Evolutionary conservation across 108 stramenopile genomes (phyloP), one percentile per base, ranked within the genome.

Genomic region (Fistulifera pelliculosa): DNA sequence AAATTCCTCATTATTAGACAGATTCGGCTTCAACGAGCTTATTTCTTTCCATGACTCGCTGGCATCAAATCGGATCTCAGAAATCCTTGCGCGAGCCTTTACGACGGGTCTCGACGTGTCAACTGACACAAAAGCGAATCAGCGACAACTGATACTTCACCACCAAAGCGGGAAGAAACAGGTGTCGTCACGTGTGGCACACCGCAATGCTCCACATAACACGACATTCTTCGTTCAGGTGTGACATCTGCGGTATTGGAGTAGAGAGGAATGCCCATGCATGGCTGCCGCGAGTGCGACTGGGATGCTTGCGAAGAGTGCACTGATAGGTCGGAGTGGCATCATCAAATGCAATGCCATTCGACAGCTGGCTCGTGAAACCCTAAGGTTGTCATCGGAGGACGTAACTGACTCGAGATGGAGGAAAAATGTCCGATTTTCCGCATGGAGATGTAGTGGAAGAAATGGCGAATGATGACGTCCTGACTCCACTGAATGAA

Each of bases 291-390:
- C 10, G 18, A 61, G 38, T 77, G 76, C 38, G 76, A 77, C 38
- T 77, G 70, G 70, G 76, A 77, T 49, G 68, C 67, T 18, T 77
- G 76, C 51, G 72, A 67, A 49, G 47, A 28, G 31, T 77, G 76
- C 45, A 65, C 60, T 1, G 72, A 77, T 49, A 70, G 66, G 39
- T 58, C 41, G 0, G 76, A 77, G 76, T 52, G 76, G 71, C 17
- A 27, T 64, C 2, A 35, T 64, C 16, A 77, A 77, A 53, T 69
- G 76, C 66, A 38, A 47, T 14, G 54, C 31, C 47, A 49, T 70
- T n/a, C 53, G 53, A 24, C 53, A 68, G 47, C 26, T 65, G 11
- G 61, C 70, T 38, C 22, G 21, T 28, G 51, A 44, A 27, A 18
- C 3, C 1, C 21, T 19, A 11, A 45, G 19, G 21, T 8, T 45